Evolutionary conservation across 257 asterid genomes (phyloP).

Genomic region (Nicotiana tomentosiformis): DNA sequence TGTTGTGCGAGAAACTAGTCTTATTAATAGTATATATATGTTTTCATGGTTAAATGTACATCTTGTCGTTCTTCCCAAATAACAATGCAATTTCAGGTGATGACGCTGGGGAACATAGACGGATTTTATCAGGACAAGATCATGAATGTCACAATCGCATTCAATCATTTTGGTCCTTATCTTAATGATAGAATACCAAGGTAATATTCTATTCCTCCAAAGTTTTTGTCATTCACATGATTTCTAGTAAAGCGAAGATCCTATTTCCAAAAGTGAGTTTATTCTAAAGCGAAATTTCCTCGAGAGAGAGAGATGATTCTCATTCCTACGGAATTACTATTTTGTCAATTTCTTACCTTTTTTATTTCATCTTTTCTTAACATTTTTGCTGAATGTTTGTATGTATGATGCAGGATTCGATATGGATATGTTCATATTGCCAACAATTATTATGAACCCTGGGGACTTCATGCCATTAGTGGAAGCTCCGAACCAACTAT

Average conservation of each 20-base stretch:
- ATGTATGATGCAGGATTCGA: constrained; percentile 32
- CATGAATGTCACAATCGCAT: constrained; percentile 62
- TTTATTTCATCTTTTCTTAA: too few species aligned
- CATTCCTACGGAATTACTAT: too few species aligned
- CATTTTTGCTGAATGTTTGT: too few species aligned
- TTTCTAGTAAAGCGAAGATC: too few species aligned
- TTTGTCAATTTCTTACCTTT: too few species aligned
- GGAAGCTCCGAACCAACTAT: constrained; percentile 63
- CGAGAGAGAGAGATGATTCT: too few species aligned
- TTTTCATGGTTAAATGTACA: too few species aligned
- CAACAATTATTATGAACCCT: constrained; percentile 49
- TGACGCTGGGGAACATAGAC: constrained; percentile 57
- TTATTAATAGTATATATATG: too few species aligned
- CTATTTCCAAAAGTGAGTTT: too few species aligned
- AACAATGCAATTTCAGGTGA: constrained; percentile 36
- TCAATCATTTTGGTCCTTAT: constrained; percentile 59
- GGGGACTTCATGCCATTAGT: constrained; percentile 59
- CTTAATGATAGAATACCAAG: constrained; percentile 63
- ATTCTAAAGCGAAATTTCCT: too few species aligned
- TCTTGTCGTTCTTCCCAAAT: too few species aligned
- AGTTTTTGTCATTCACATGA: neutral
- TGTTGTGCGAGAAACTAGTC: too few species aligned
- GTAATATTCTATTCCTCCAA: constrained; percentile 8
- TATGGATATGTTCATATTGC: constrained; percentile 39
- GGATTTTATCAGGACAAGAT: constrained; percentile 31